Evolutionary conservation across 2,329 filamentous ascomycete species (phyloP).

Genomic region (Nakataea oryzae): DNA sequence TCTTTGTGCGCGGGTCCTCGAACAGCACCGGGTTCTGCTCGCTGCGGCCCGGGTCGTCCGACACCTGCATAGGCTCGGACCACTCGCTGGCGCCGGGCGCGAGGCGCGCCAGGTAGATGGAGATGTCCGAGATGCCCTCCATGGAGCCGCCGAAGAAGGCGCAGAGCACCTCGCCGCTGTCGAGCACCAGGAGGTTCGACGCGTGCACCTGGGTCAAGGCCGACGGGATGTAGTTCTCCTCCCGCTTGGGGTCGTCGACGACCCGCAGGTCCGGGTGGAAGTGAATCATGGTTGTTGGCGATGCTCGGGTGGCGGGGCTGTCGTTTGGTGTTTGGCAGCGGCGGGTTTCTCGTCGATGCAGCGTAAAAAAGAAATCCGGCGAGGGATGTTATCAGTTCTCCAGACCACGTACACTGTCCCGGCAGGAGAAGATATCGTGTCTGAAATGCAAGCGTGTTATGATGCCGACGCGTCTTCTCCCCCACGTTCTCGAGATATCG

Average conservation of each 20-base stretch:
- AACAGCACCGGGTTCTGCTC: slow-evolving; percentile 35
- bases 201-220: slow-evolving; percentile 31
- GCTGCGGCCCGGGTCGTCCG: slow-evolving; percentile 25
- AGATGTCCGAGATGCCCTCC: slow-evolving; percentile 31
- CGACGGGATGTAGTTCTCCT: slow-evolving; percentile 17
- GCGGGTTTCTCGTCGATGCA: too few species aligned
- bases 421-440: too few species aligned
- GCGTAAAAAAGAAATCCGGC: too few species aligned
- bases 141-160: slow-evolving; percentile 34
- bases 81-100: slow-evolving; percentile 18
- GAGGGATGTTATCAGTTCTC: too few species aligned
- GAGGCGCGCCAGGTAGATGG: slow-evolving; percentile 28
- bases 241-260: background rate
- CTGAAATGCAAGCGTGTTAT: background rate
- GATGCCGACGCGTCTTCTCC: too few species aligned
- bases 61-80: slow-evolving; percentile 22
- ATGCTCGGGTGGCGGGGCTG: too few species aligned
- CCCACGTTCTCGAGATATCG: background rate
- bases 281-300: background rate
- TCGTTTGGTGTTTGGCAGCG: too few species aligned
- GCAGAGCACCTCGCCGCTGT: slow-evolving; percentile 28
- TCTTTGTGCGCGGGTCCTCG: slow-evolving; percentile 18
- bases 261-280: background rate
- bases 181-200: slow-evolving; percentile 29
- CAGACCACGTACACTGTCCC: too few species aligned